These are phyloP conservation scores for Jackrogersella minutella DNA, from an alignment of 495 filamentous ascomycete species.

Conservation along the genomic window DNA sequence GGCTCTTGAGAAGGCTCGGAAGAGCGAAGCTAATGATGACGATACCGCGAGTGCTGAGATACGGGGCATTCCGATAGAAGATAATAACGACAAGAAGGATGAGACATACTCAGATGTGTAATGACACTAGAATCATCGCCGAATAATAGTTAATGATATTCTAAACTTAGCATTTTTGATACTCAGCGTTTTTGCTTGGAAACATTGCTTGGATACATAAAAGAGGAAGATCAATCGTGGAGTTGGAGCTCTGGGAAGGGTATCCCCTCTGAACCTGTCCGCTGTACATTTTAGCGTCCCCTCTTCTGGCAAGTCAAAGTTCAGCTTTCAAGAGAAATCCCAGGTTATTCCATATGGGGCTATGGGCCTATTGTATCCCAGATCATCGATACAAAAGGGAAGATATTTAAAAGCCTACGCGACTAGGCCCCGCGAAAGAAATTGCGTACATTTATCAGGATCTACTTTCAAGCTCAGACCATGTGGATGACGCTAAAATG, in stretches of 20 bases:
- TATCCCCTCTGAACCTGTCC: too few relatives aligned
- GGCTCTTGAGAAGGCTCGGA: constrained; percentile 37
- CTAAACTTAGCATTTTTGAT: neutral
- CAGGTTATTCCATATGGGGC: too few relatives aligned
- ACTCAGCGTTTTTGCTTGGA: neutral
- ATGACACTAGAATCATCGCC: constrained; percentile 8
- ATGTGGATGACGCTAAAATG: too few relatives aligned
- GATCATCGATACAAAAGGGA: too few relatives aligned
- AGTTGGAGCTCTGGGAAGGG: neutral
- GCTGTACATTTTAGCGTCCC: too few relatives aligned
- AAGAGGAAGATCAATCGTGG: neutral
- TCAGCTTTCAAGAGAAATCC: too few relatives aligned
- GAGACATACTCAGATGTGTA: constrained; percentile 24
- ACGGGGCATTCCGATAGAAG: constrained; percentile 24
- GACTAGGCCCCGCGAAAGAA: too few relatives aligned
- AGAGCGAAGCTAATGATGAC: constrained; percentile 42
- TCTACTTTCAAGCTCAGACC: too few relatives aligned
- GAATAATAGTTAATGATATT: constrained; percentile 26
- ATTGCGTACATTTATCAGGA: too few relatives aligned
- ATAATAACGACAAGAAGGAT: constrained; percentile 6
- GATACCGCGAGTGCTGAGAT: constrained; percentile 23
- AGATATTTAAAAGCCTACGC: too few relatives aligned
- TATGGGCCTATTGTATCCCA: too few relatives aligned
- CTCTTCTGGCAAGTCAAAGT: too few relatives aligned
- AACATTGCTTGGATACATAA: neutral